Evolutionary conservation across 768 basidiomycete species (phyloP), one percentile per base, ranked within the genome.

Genomic region (Lentinula sp.): DNA sequence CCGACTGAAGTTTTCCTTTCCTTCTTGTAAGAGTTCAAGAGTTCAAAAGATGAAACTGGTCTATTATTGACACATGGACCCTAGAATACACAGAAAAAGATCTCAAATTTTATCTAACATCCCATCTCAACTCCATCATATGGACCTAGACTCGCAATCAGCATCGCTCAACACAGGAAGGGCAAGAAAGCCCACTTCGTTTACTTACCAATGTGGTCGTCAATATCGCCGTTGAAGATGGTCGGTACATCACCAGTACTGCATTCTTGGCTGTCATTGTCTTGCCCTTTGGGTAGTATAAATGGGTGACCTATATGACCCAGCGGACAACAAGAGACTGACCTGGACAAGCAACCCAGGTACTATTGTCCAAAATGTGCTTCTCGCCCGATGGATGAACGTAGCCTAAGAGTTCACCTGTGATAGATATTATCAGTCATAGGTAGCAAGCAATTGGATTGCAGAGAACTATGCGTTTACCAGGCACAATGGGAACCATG

Each of bases 311-410:
- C 9, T 10, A 48, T 49, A 67, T 62, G 18, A 62, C 66, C 42
- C 64, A 68, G 45, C n/a, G 49, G 49, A 32, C 15, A 34, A 10
- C 21, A 11, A 48, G 21, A 50, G 2, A 51, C 31, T 51, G 5
- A 78, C 84, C 83, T 5, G 84, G 78, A 63, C 87, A 89, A 6
- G 71, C 61, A 21, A 76, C 69, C 86, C 87, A 89, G 16, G 71
- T 69, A 0, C 73, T 75, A 2, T 71, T 74, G 32, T 71, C 65
- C 58, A 43, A 21, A 31, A 63, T 63, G 39, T 63, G 62, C 32
- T 61, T 63, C 32, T 80, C 77, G 1, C 79, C 78, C 21, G 71
- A 69, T 15, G 79, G 76, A 46, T 84, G 83, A 57, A 70, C 72
- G 65, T 71, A 85, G 2, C 79, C 81, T 13, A 82, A 69, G 64